phyloP scores from a whole-genome alignment of 179 eudicot species.

The Nepenthes alata region DNA sequence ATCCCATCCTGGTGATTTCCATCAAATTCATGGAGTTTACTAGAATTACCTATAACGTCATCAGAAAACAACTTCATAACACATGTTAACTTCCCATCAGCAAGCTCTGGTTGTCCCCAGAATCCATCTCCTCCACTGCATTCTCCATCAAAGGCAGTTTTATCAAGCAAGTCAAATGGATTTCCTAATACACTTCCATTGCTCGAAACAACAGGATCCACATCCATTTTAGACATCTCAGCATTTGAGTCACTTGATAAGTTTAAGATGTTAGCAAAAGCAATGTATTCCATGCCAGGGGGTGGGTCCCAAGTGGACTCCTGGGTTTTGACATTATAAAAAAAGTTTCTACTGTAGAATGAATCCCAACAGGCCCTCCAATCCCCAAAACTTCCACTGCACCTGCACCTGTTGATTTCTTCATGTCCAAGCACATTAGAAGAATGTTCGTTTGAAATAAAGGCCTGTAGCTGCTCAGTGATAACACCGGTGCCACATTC shows the following conservation, averaged over 20 bases:
- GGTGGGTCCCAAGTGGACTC: slow-evolving; percentile 83
- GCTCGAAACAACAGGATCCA: slow-evolving; percentile 8
- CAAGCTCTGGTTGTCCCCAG: slow-evolving; percentile 2
- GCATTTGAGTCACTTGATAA: slow-evolving; percentile 16
- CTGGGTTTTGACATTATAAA: slow-evolving; percentile 42
- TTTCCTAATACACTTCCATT: slow-evolving; percentile 11
- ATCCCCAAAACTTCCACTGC: slow-evolving; percentile 27
- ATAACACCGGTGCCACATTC: slow-evolving; percentile 13
- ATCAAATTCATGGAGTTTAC: slow-evolving; percentile 11
- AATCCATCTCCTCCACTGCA: slow-evolving; percentile 1
- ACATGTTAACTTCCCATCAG: slow-evolving; percentile 10
- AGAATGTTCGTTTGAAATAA: slow-evolving; percentile 15
- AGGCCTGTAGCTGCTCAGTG: slow-evolving; percentile 15
- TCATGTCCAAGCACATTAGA: slow-evolving; percentile 16
- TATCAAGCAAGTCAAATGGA: slow-evolving; percentile 13
- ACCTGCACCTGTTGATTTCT: slow-evolving; percentile 11
- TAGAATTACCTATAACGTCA: neutral
- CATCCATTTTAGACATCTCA: slow-evolving; percentile 19
- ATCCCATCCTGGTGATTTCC: slow-evolving; percentile 10
- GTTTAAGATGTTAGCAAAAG: slow-evolving; percentile 17
- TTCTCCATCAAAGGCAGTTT: slow-evolving; percentile 13
- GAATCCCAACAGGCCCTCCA: slow-evolving; percentile 69
- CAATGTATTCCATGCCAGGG: slow-evolving; percentile 57
- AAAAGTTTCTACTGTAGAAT: slow-evolving; percentile 49
- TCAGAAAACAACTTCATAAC: slow-evolving; percentile 5